A percentile compares a stretch with the other conserved stretches of the same genome.
Evolutionary conservation across 2,329 filamentous ascomycete genomes (phyloP).

Genomic region (Magnaporthiopsis incrustans): DNA sequence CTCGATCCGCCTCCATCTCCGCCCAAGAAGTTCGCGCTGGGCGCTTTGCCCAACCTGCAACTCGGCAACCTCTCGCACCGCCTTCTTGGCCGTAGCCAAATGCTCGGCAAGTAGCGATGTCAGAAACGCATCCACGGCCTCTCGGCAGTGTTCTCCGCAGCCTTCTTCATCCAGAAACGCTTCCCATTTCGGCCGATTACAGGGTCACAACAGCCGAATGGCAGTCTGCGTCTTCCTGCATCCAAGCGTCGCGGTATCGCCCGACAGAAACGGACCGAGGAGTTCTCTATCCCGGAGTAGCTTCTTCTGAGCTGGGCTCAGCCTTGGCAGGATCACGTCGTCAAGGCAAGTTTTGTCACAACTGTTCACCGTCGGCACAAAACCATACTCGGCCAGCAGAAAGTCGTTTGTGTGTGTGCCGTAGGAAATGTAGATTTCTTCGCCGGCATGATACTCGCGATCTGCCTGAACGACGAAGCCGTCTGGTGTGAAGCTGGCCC

Average conservation of each 20-base stretch:
- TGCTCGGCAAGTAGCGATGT: neutral
- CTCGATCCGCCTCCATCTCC: constrained; percentile 1
- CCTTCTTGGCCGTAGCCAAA: neutral
- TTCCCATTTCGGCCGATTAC: neutral
- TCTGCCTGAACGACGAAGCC: constrained; percentile 46
- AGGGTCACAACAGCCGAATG: constrained; percentile 27
- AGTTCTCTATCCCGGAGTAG: constrained; percentile 38
- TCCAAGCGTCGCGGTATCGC: constrained; percentile 32
- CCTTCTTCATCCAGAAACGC: neutral
- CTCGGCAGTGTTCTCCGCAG: neutral
- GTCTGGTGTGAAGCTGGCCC: constrained; percentile 38
- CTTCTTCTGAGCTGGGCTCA: constrained; percentile 25
- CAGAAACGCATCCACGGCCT: neutral
- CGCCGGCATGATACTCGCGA: constrained; percentile 41
- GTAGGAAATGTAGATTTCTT: constrained; percentile 64
- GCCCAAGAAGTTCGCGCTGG: neutral
- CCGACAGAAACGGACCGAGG: constrained; percentile 43
- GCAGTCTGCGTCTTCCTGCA: constrained; percentile 51
- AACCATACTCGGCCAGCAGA: constrained; percentile 60
- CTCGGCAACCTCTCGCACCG: neutral
- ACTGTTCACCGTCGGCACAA: constrained; percentile 36
- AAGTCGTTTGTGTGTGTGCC: constrained; percentile 66
- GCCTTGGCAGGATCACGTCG: constrained; percentile 32
- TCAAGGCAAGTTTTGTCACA: constrained; percentile 45
- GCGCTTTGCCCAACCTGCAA: neutral